Conservation (phyloP, 164 flowering plant species). For the Liquidambar formosana region DNA sequence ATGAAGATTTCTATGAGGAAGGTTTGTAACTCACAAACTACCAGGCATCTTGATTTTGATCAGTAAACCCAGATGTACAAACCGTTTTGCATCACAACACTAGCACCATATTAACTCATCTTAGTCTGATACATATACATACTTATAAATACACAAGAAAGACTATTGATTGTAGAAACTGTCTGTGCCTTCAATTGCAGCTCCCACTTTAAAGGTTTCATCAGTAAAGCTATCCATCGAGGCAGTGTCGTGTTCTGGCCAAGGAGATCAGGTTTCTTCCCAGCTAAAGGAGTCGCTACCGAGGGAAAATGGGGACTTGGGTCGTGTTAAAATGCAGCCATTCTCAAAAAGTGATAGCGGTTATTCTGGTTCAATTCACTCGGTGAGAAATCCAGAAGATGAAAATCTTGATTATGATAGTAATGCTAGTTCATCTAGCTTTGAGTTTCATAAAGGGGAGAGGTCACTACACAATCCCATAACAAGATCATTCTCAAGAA, state of each 20-base stretch:
- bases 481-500: conserved; percentile 49
- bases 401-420: conserved; percentile 88
- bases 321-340: conserved; percentile 34
- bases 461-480: conserved; percentile 42
- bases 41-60: not conserved
- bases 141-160: too few species aligned
- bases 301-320: conserved; percentile 27
- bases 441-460: conserved; percentile 88
- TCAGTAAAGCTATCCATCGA: conserved; percentile 20
- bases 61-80: too few species aligned
- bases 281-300: conserved; percentile 25
- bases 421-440: conserved; percentile 87
- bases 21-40: conserved; percentile 24
- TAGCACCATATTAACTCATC: too few species aligned
- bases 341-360: conserved; percentile 29
- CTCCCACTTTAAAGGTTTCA: conserved; percentile 26
- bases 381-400: conserved; percentile 56
- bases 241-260: conserved; percentile 15
- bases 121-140: too few species aligned
- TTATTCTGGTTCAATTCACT: conserved; percentile 59
- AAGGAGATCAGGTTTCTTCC: conserved; percentile 20
- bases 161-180: not conserved
- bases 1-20: conserved; percentile 43
- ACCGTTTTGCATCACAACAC: too few species aligned
- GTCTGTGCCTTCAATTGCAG: conserved; percentile 21